phyloP scores from a whole-genome alignment of 1,284 basidiomycete species.

The Leccinum fallax region DNA sequence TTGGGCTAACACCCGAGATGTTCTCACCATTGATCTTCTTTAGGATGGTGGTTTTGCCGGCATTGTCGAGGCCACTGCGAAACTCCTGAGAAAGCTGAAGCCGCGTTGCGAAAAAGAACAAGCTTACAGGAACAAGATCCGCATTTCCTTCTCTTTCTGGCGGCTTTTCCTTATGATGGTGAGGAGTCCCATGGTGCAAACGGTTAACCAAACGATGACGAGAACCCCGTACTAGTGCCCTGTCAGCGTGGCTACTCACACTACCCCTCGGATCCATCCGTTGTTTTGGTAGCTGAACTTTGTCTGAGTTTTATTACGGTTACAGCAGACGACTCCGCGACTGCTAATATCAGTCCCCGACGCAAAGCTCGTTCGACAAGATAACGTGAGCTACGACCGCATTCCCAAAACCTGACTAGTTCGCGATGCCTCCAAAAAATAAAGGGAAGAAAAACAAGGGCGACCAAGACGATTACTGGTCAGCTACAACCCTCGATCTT shows the following conservation, averaged over 20 bases:
- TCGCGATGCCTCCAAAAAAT: slow-evolving; percentile 82
- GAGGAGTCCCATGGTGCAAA: slow-evolving; percentile 76
- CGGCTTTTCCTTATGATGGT: slow-evolving; percentile 98
- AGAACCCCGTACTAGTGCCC: not conserved
- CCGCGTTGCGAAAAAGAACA: slow-evolving; percentile 5
- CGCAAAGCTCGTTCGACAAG: slow-evolving; percentile 18
- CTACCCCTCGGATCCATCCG: not conserved
- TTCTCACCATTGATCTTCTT: slow-evolving; percentile 94
- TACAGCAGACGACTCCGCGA: slow-evolving; percentile 14
- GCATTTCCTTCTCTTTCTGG: slow-evolving; percentile 93
- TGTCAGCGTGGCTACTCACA: not conserved
- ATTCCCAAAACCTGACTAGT: not conserved
- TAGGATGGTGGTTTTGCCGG: slow-evolving; percentile 97
- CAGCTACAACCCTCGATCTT: slow-evolving; percentile 31
- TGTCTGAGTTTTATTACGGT: not conserved
- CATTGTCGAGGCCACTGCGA: slow-evolving; percentile 94
- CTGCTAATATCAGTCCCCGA: slow-evolving; percentile 21
- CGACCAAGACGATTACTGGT: slow-evolving; percentile 86
- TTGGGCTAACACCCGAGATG: slow-evolving; percentile 87
- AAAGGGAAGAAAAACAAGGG: slow-evolving; percentile 89
- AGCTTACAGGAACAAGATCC: slow-evolving; percentile 90
- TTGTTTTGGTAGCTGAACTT: not conserved
- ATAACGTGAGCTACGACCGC: slow-evolving; percentile 9
- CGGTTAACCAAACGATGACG: not conserved
- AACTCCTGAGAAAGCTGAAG: slow-evolving; percentile 18